Evolutionary conservation across 495 filamentous ascomycete species (phyloP).

Genomic region (Rhypophila decipiens): DNA sequence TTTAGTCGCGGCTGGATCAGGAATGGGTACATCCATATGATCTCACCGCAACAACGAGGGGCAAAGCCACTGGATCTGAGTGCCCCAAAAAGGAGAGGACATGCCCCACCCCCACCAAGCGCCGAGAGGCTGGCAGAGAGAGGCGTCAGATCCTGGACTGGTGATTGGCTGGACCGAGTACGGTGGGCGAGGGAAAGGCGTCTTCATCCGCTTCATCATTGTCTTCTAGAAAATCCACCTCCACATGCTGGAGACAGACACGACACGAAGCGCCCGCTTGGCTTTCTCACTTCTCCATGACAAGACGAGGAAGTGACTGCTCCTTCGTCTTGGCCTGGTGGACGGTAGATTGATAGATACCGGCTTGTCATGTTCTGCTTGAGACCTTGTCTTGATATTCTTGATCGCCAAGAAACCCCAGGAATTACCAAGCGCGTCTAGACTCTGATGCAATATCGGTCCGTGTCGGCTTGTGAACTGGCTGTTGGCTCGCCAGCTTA

Average conservation of each 20-base stretch:
- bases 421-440: constrained; percentile 20
- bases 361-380: background rate
- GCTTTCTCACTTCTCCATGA: no score
- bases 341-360: no score
- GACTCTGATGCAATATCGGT: constrained; percentile 18
- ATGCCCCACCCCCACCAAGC: background rate
- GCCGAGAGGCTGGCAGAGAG: no score
- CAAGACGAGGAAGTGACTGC: no score
- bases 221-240: constrained; percentile 2
- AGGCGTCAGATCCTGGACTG: background rate
- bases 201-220: no score
- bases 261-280: no score
- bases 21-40: background rate
- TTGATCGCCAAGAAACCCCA: constrained; percentile 14
- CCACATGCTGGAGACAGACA: no score
- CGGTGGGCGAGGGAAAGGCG: background rate
- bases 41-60: background rate
- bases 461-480: constrained; percentile 10
- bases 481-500: constrained; percentile 3
- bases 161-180: background rate
- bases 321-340: no score
- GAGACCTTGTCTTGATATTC: constrained; percentile 4
- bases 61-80: background rate
- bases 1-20: background rate
- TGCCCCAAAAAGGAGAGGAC: background rate